These are phyloP conservation scores for Hemisphaericaspora lyxosophila DNA, from an alignment of 1,139 yeast genomes.

Conservation along the genomic window DNA sequence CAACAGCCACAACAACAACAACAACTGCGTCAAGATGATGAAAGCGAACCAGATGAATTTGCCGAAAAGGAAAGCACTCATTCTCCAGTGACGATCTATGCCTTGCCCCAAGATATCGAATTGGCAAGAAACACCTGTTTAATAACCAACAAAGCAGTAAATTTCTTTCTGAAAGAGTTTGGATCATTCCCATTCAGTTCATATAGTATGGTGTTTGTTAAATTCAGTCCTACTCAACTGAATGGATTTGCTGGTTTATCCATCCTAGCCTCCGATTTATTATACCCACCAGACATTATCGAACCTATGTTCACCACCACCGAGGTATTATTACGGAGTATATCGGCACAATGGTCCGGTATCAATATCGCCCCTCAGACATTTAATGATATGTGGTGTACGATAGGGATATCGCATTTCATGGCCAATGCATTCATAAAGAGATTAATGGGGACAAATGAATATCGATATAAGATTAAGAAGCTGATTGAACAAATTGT, in stretches of 20 bases:
- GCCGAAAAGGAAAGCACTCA: slow-evolving; percentile 37
- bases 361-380: slow-evolving; percentile 82
- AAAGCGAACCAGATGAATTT: slow-evolving; percentile 24
- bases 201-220: slow-evolving; percentile 73
- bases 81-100: slow-evolving; percentile 57
- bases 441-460: slow-evolving; percentile 79
- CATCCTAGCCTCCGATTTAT: slow-evolving; percentile 57
- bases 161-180: slow-evolving; percentile 80
- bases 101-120: slow-evolving; percentile 54
- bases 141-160: slow-evolving; percentile 75
- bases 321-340: slow-evolving; percentile 62
- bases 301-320: slow-evolving; percentile 80
- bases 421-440: slow-evolving; percentile 77
- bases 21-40: slow-evolving; percentile 38
- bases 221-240: slow-evolving; percentile 36
- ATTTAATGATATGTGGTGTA: slow-evolving; percentile 88
- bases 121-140: slow-evolving; percentile 74
- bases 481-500: slow-evolving; percentile 65
- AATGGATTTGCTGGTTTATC: slow-evolving; percentile 79
- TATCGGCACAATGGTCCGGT: slow-evolving; percentile 94
- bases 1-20: slow-evolving; percentile 26
- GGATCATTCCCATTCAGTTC: slow-evolving; percentile 92
- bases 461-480: slow-evolving; percentile 70
- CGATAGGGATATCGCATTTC: slow-evolving; percentile 78
- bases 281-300: slow-evolving; percentile 75